Evolutionary conservation across 768 basidiomycete species (phyloP), one percentile per base, ranked within the genome.

Genomic region (Mycena alexandri): DNA sequence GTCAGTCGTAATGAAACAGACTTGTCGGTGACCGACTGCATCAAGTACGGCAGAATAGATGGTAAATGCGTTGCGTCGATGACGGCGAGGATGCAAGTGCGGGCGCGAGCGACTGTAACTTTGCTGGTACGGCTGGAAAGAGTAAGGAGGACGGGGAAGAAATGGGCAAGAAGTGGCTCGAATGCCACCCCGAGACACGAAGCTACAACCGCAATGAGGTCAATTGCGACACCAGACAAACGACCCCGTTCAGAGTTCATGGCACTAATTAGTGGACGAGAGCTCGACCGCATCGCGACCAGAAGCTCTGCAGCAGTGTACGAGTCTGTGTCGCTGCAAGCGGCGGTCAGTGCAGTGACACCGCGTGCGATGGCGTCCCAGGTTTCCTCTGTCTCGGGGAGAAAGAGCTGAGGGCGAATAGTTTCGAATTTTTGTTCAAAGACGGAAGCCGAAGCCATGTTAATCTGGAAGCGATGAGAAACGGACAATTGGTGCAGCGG

Each of bases 81-180:
- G 65, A 94, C 85, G 24, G 83, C 73, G 46, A 85, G 75, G 47
- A 94, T 85, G 71, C 87, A 89, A 0, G 83, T 75, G 66, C 84
- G 86, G 2, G 92, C 90, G 36, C 93, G 90, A 47, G 82, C 85
- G 71, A 89, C 79, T 72, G 92, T 87, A 52, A 95, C 87, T 77
- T 94, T 95, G 83, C 92, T 95, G 21, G 93, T 85, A 22, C 93
- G 87, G 19, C 87, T 83, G 69, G 92, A 93, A 24, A 94, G 79
- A 2, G 80, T 78, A 14, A 96, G 80, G 21, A 96, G 80, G 9
- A 88, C 79, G 0, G 93, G 94, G 47, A 95, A 71, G 72, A 92
- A 90, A 14, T 89, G 74, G n/a, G 86, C 77, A 9, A 93, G 77
- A 22, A 95, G 82, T 3, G 88, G 84, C 44, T 92, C 92, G 72